phyloP scores from a whole-genome alignment of 1,139 yeast species.

The Scheffersomyces illinoinensis region DNA sequence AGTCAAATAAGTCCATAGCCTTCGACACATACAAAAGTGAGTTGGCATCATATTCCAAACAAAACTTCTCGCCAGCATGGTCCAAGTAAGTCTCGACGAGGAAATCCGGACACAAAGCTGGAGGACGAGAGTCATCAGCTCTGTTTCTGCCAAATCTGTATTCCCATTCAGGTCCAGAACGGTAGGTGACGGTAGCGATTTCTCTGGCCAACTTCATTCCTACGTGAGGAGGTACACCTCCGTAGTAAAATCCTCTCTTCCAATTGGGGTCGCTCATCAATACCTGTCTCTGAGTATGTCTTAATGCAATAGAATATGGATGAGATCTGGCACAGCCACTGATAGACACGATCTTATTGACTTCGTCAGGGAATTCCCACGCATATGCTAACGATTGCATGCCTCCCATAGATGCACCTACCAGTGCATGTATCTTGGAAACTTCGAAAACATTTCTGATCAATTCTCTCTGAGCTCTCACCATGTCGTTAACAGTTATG shows the following conservation, averaged over 20 bases:
- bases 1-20: constrained; percentile 92
- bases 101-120: constrained; percentile 92
- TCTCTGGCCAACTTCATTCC: constrained; percentile 95
- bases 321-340: constrained; percentile 94
- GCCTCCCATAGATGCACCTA: constrained; percentile 97
- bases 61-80: constrained; percentile 93
- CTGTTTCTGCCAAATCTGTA: constrained; percentile 85
- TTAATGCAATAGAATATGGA: constrained; percentile 90
- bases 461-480: constrained; percentile 78
- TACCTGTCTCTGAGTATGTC: constrained; percentile 91
- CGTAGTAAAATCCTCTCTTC: constrained; percentile 87
- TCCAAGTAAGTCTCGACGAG: constrained; percentile 89
- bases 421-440: constrained; percentile 66
- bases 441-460: constrained; percentile 64
- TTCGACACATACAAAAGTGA: constrained; percentile 83
- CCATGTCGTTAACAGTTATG: constrained; percentile 84
- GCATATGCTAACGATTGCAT: constrained; percentile 93
- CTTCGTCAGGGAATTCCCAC: constrained; percentile 77
- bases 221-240: constrained; percentile 78
- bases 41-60: constrained; percentile 88
- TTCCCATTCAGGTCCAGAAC: constrained; percentile 98
- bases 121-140: constrained; percentile 74
- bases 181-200: constrained; percentile 89
- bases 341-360: constrained; percentile 69
- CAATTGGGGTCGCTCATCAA: constrained; percentile 94